A percentile compares a stretch with the other conserved stretches of the same genome.
Conservation (phyloP, 75 land plant genomes). For the Cunninghamia lanceolata region DNA sequence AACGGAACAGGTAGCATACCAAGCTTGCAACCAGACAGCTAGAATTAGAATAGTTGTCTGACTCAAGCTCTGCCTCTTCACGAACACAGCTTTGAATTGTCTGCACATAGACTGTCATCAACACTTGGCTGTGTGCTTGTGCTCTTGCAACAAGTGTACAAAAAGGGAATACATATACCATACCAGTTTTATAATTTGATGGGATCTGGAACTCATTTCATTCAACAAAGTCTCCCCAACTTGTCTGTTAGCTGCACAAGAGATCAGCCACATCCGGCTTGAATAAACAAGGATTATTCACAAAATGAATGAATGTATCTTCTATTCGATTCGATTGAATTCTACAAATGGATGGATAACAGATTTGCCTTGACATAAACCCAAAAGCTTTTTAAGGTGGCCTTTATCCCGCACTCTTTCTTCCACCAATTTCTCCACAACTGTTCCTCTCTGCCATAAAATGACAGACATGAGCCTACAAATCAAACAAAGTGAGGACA, state of each 20-base stretch:
- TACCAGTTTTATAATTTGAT: slow-evolving; percentile 94
- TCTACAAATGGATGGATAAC: not conserved
- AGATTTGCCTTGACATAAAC: slow-evolving; percentile 78
- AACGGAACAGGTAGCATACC: slow-evolving; percentile 39
- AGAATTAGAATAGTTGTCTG: slow-evolving; percentile 16
- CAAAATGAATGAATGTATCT: not conserved
- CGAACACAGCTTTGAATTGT: slow-evolving; percentile 85
- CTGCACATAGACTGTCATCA: slow-evolving; percentile 38
- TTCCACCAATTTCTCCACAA: slow-evolving; percentile 87
- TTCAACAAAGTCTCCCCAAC: slow-evolving; percentile 91
- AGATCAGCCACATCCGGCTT: not conserved
- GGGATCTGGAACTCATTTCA: slow-evolving; percentile 93
- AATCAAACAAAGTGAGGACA: not conserved
- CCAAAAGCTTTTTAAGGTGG: slow-evolving; percentile 67
- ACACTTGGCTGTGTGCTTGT: not conserved
- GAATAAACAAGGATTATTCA: not conserved
- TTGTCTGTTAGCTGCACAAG: slow-evolving; percentile 82
- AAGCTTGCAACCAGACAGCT: slow-evolving; percentile 78
- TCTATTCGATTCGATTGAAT: not conserved
- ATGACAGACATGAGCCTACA: not conserved
- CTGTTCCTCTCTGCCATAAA: slow-evolving; percentile 66
- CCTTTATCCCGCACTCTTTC: slow-evolving; percentile 64
- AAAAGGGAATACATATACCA: slow-evolving; percentile 9
- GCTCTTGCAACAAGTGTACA: not conserved
- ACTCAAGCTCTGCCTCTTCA: slow-evolving; percentile 39